phyloP scores from a whole-genome alignment of 768 basidiomycete genomes.

The Ramaria sp. region DNA sequence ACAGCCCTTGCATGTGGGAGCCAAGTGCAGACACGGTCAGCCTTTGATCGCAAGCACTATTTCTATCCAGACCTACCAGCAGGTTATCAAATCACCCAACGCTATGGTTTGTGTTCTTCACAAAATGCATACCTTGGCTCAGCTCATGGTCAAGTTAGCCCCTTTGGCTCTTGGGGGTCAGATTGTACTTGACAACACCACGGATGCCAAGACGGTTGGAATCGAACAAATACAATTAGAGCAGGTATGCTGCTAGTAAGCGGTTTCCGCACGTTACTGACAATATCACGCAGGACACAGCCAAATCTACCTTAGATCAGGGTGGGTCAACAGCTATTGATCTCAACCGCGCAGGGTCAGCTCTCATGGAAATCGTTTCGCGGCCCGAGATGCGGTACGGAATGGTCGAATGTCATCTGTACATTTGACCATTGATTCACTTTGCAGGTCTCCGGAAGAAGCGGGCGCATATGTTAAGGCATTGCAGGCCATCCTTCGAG shows the following conservation, averaged over 20 bases:
- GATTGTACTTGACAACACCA: constrained; percentile 21
- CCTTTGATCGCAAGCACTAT: constrained; percentile 97
- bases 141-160: constrained; percentile 31
- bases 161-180: constrained; percentile 67
- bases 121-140: neutral
- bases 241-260: constrained; percentile 46
- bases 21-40: constrained; percentile 53
- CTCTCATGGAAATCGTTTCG: constrained; percentile 93
- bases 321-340: constrained; percentile 57
- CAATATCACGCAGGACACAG: constrained; percentile 61
- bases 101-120: constrained; percentile 51
- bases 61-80: constrained; percentile 92
- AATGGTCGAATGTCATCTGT: neutral
- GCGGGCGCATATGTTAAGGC: constrained; percentile 79
- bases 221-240: constrained; percentile 94
- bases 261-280: neutral
- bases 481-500: constrained; percentile 70
- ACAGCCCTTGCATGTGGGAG: constrained; percentile 71
- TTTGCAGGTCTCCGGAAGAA: constrained; percentile 66
- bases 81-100: constrained; percentile 96
- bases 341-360: constrained; percentile 82
- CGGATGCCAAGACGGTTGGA: constrained; percentile 45
- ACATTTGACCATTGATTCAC: neutral
- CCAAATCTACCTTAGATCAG: constrained; percentile 62
- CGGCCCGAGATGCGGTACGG: constrained; percentile 74